phyloP scores from a whole-genome alignment of 169 alveolate genomes.

The Amoebophrya sp. region DNA sequence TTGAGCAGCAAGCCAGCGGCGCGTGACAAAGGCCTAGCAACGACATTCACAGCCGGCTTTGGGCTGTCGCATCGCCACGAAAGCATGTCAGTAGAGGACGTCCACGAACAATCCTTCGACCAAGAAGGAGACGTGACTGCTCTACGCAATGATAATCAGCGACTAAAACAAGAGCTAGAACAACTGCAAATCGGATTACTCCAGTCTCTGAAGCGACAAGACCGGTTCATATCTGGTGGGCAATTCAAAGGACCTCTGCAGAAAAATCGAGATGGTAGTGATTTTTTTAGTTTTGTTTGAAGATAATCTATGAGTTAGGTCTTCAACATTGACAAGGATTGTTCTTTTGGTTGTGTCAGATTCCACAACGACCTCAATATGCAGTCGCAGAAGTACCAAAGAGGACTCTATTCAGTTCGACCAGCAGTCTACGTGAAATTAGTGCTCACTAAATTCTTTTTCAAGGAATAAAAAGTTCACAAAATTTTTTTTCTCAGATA shows the following conservation, averaged over 20 bases:
- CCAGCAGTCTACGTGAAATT: background rate
- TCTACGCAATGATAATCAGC: background rate
- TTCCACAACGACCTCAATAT: too few relatives aligned
- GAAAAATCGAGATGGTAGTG: background rate
- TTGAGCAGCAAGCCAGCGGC: background rate
- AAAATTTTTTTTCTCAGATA: background rate
- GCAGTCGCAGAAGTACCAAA: too few relatives aligned
- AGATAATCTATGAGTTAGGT: background rate
- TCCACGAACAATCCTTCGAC: background rate
- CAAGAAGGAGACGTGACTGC: background rate
- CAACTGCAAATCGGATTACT: background rate
- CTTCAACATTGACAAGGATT: background rate
- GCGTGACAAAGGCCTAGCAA: background rate
- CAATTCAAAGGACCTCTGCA: background rate
- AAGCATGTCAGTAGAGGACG: background rate
- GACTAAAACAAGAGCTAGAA: background rate
- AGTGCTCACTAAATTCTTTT: background rate
- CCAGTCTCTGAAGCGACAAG: slow-evolving; percentile 3
- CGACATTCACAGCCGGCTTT: background rate
- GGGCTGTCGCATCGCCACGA: background rate
- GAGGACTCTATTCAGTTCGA: too few relatives aligned
- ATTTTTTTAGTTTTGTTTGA: background rate
- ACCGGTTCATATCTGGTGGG: background rate
- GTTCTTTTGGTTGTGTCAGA: too few relatives aligned
- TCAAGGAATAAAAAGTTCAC: background rate